phyloP scores from a whole-genome alignment of 352 stramenopile genomes.

The Peronospora tabacina region DNA sequence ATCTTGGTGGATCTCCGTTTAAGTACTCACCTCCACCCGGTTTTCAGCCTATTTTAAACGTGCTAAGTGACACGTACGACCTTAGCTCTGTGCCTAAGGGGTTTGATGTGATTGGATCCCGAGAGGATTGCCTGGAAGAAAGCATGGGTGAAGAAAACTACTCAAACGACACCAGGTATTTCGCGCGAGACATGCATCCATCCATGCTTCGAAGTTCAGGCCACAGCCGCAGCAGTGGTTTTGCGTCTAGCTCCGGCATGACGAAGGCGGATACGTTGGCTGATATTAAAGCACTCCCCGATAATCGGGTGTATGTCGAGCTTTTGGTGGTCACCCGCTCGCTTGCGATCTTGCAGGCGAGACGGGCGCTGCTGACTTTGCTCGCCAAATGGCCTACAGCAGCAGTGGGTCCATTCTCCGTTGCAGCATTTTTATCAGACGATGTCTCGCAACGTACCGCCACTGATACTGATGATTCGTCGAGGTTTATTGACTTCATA shows the following conservation, averaged over 20 bases:
- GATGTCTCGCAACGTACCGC: background rate
- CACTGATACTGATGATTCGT: conserved; percentile 30
- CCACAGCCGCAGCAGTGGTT: conserved; percentile 40
- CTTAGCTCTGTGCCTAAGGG: conserved; percentile 50
- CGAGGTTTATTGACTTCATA: conserved; percentile 74
- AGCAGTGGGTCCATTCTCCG: conserved; percentile 47
- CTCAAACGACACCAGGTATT: conserved; percentile 67
- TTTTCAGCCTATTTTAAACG: conserved; percentile 75
- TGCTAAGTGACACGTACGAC: conserved; percentile 38
- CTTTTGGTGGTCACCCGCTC: conserved; percentile 66
- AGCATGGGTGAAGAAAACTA: conserved; percentile 81
- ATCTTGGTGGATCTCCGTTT: conserved; percentile 76
- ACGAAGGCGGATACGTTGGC: conserved; percentile 61
- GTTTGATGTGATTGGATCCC: conserved; percentile 66
- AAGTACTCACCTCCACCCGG: conserved; percentile 64
- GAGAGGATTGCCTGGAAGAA: conserved; percentile 82
- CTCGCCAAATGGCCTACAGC: conserved; percentile 68
- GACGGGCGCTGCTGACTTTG: conserved; percentile 62
- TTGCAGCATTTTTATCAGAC: conserved; percentile 38
- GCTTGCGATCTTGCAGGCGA: conserved; percentile 74
- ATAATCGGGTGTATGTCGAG: conserved; percentile 73
- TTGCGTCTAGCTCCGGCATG: conserved; percentile 31
- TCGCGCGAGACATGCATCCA: conserved; percentile 63
- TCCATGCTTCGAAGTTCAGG: conserved; percentile 54
- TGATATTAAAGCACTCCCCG: conserved; percentile 71